Percentiles rank a stretch among this genome's conserved stretches.
These are phyloP conservation scores for Alternaria atra DNA, from an alignment of 2,329 filamentous ascomycete species.

Conservation along the genomic window DNA sequence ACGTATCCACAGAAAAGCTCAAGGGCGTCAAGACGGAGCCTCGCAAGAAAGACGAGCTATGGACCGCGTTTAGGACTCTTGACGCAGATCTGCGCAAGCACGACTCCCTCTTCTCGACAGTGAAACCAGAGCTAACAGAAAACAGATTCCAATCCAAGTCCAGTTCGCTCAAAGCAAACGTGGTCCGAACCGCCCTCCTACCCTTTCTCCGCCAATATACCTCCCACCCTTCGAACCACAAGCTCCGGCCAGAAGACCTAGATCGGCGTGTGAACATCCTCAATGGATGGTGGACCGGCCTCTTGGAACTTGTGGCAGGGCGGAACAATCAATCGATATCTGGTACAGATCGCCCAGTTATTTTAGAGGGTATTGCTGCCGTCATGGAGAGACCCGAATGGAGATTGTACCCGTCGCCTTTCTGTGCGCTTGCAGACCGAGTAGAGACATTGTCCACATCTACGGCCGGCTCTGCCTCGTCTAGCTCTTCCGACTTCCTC, in stretches of 20 bases:
- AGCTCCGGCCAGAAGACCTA: slow-evolving; percentile 78
- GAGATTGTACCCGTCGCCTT: slow-evolving; percentile 75
- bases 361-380: slow-evolving; percentile 79
- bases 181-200: slow-evolving; percentile 75
- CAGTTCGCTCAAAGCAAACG: slow-evolving; percentile 75
- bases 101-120: slow-evolving; percentile 23
- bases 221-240: slow-evolving; percentile 71
- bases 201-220: slow-evolving; percentile 79
- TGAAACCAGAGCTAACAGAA: slow-evolving; percentile 13
- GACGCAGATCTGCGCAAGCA: slow-evolving; percentile 75
- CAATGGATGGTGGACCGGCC: slow-evolving; percentile 88
- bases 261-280: slow-evolving; percentile 81
- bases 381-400: slow-evolving; percentile 92
- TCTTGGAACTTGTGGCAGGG: slow-evolving; percentile 83
- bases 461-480: slow-evolving; percentile 67
- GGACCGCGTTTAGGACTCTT: slow-evolving; percentile 72
- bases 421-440: slow-evolving; percentile 69
- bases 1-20: slow-evolving; percentile 53
- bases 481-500: slow-evolving; percentile 71
- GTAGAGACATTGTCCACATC: slow-evolving; percentile 55
- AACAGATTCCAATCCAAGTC: slow-evolving; percentile 75
- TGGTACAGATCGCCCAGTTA: slow-evolving; percentile 81
- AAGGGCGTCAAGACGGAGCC: slow-evolving; percentile 50
- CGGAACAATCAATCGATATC: slow-evolving; percentile 78
- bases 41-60: slow-evolving; percentile 73